Conservation (phyloP, 306 rosid genomes). For the Prosopis cineraria region DNA sequence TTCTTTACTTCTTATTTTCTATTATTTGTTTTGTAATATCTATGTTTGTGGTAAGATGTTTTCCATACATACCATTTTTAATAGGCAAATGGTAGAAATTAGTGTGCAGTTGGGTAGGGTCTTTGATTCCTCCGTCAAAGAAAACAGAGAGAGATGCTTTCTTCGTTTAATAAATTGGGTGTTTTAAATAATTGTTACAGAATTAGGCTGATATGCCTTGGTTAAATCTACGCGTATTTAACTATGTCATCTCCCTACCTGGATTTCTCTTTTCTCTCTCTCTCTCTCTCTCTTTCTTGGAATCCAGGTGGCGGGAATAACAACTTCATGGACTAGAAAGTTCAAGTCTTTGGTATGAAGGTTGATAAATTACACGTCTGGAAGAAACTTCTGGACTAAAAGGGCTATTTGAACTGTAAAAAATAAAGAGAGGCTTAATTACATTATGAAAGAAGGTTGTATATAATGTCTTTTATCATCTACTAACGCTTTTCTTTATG, state of each 20-base stretch:
- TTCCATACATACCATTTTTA: background rate
- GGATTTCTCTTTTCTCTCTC: background rate
- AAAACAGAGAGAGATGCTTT: conserved; percentile 61
- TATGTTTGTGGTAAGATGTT: background rate
- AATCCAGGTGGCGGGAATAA: conserved; percentile 6
- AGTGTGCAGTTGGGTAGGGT: background rate
- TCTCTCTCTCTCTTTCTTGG: conserved; percentile 18
- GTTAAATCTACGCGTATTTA: conserved; percentile 40
- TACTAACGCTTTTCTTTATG: too few relatives aligned
- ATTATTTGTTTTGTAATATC: too few relatives aligned
- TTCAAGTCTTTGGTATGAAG: conserved; percentile 17
- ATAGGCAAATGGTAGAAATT: background rate
- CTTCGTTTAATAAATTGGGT: background rate
- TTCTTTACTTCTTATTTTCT: too few relatives aligned
- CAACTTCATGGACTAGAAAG: conserved; percentile 20
- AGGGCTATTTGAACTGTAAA: too few relatives aligned
- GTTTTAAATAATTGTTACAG: conserved; percentile 44
- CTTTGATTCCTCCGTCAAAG: conserved; percentile 1
- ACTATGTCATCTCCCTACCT: conserved; percentile 2
- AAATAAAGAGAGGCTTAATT: too few relatives aligned
- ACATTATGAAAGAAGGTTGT: too few relatives aligned
- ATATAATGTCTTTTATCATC: too few relatives aligned
- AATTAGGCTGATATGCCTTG: conserved; percentile 38
- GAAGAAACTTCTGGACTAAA: background rate
- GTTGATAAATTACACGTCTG: conserved; percentile 3